Evolutionary conservation across 2,329 filamentous ascomycete genomes (phyloP).

Genomic region (Aspergillus novofumigatus): DNA sequence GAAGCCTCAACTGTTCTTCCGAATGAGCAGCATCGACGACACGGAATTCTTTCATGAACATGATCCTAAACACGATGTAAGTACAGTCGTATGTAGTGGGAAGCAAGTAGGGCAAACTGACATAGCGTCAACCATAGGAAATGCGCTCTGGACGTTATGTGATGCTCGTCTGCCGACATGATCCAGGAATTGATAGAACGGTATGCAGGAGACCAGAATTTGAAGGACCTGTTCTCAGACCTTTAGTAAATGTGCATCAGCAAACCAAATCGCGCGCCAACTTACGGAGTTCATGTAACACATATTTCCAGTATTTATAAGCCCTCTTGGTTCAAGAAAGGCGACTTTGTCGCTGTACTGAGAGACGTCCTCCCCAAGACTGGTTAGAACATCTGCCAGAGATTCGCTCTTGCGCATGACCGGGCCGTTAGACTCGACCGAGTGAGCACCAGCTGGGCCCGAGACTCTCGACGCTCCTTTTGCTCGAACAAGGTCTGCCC

Average conservation of each 20-base stretch:
- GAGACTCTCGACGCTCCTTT: conserved; percentile 37
- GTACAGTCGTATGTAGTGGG: not conserved
- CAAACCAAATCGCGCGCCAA: conserved; percentile 12
- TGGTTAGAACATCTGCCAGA: conserved; percentile 70
- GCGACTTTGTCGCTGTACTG: conserved; percentile 59
- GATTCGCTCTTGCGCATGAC: conserved; percentile 53
- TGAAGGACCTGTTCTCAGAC: conserved; percentile 68
- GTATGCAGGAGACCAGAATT: conserved; percentile 87
- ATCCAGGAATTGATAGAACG: conserved; percentile 92
- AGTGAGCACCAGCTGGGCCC: conserved; percentile 25
- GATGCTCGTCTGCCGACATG: conserved; percentile 77
- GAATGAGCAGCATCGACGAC: conserved; percentile 75
- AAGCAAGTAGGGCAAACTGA: conserved; percentile 45
- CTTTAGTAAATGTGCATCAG: conserved; percentile 30
- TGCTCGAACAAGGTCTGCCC: conserved; percentile 63
- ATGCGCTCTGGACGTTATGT: conserved; percentile 92
- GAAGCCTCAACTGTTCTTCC: conserved; percentile 66
- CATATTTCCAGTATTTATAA: conserved; percentile 98
- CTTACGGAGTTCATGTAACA: conserved; percentile 99
- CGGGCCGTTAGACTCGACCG: conserved; percentile 37
- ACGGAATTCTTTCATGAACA: conserved; percentile 92
- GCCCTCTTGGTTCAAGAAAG: conserved; percentile 85
- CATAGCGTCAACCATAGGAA: conserved; percentile 90
- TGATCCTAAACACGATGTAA: conserved; percentile 59
- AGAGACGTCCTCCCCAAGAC: conserved; percentile 63